Evolutionary conservation across 2,329 filamentous ascomycete species (phyloP).

Genomic region (Zopfia rhizophila): DNA sequence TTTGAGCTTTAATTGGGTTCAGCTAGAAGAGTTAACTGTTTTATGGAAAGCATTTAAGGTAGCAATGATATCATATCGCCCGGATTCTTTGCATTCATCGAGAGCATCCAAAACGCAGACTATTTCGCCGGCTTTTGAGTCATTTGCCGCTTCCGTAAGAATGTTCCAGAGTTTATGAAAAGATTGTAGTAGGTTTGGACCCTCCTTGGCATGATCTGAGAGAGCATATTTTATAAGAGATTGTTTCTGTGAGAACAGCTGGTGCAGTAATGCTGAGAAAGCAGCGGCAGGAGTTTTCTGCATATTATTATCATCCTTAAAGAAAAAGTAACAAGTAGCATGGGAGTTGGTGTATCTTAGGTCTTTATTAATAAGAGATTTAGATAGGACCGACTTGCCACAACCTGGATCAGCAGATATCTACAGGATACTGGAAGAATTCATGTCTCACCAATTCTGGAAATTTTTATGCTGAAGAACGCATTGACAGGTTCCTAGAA

Average conservation of each 20-base stretch:
- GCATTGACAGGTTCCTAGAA: slow-evolving; percentile 2
- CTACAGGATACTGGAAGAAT: not conserved
- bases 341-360: not conserved
- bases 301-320: not conserved
- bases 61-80: slow-evolving; percentile 28
- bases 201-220: not conserved
- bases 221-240: slow-evolving; percentile 1
- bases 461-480: not conserved
- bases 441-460: not conserved
- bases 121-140: slow-evolving; percentile 17
- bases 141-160: slow-evolving; percentile 3
- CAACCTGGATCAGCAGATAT: not conserved
- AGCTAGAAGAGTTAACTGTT: slow-evolving; percentile 15
- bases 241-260: not conserved
- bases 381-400: not conserved
- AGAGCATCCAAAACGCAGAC: too few relatives aligned
- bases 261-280: not conserved
- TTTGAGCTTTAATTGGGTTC: slow-evolving; percentile 33
- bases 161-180: slow-evolving; percentile 14
- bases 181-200: not conserved
- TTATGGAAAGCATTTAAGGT: too few relatives aligned
- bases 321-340: not conserved
- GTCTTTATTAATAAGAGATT: not conserved
- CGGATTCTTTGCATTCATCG: slow-evolving; percentile 32
- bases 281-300: not conserved